Evolutionary conservation across 495 filamentous ascomycete genomes (phyloP), one percentile per base, ranked within the genome.

Genomic region (Astrocystis sublimbata): DNA sequence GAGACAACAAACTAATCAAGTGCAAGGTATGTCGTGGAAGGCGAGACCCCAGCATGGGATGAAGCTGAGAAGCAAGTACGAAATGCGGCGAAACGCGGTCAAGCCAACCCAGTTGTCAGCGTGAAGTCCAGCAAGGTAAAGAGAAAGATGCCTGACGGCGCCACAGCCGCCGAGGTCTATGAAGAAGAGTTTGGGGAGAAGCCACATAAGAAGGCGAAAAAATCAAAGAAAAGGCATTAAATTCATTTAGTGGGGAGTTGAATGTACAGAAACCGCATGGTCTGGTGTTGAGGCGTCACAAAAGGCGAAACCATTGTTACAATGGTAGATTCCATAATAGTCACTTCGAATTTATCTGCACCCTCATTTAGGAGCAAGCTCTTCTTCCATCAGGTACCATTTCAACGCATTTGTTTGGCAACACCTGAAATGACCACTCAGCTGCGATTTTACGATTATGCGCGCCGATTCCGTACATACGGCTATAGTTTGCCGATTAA

Each of bases 1-100:
- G 47, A 60, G 15, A 47, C 30, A n/a, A 51, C 63, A 42, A 43
- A 74, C 76, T 77, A 70, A 55, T 68, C 73, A 4, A 6, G 7
- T 43, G 40, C 61, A 74, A 92, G 91, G 78, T 94, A 92, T 71
- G 89, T 91, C 76, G 90, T 93, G 61, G 87, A 88, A 31, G 85
- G 87, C 53, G 90, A 87, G 26, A 78, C 74, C 17, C 79, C 86
- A 9, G 86, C 82, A 9, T 97, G 93, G 93, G 86, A 87, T 61
- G 88, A 90, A 6, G 92, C 93, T 3, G 93, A 96, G 75, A 88
- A 88, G 64, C 87, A 90, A 68, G 86, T 96, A 46, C 77, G 81
- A 10, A 75, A 69, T 56, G 80, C 83, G 12, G 68, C 79, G 45
- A 80, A 84, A 68, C 75, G 76, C 17, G 85, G 83, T 4, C 81